Evolutionary conservation across 2,329 filamentous ascomycete genomes (phyloP), one percentile per base, ranked within the genome.

Genomic region (Talaromyces piceae): DNA sequence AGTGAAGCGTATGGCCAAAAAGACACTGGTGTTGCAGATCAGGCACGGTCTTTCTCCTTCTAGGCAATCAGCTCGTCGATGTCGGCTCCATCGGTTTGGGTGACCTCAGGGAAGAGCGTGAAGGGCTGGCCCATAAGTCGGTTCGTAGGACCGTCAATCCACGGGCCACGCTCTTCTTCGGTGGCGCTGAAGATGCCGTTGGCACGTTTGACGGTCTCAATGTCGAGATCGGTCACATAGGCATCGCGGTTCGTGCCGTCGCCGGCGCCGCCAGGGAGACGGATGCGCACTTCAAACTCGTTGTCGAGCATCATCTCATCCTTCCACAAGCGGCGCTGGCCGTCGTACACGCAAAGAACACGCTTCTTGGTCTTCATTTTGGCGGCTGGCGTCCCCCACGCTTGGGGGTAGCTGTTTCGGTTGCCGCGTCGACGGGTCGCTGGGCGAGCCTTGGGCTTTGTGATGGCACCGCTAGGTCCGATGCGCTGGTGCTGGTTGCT

Each of bases 291-390:
- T 72, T 98, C 93, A 63, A 93, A 91, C 61, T 95, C 90, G 13
- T 87, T 90, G 60, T 91, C 89, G 46, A 98, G 83, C 90, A 96
- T 95, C 89, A 97, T 93, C 72, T 98, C 93, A 66, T 98, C 93
- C 75, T 97, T 97, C 80, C 88, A 93, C 46, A 98, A 78, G 39
- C 91, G 84, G 49, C 91, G 83, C 13, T 79, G 79, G 0, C 93
- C 93, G 64, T 97, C 90, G 63, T 94, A 98, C 18, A 95, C 88
- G 57, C 89, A 89, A 62, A 97, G 78, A 50, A 96, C 89, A 25
- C 93, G 87, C 81, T 96, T 96, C 82, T 94, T 96, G 82, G 95
- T 94, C 65, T 87, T 94, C 88, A 97, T 95, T 75, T 93, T 90
- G 62, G 88, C 87, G 63, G 87, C 84, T 56, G 91, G 82, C 62